Evolutionary conservation across 2,329 filamentous ascomycete genomes (phyloP).

Genomic region (Berkeleyomyces basicola): DNA sequence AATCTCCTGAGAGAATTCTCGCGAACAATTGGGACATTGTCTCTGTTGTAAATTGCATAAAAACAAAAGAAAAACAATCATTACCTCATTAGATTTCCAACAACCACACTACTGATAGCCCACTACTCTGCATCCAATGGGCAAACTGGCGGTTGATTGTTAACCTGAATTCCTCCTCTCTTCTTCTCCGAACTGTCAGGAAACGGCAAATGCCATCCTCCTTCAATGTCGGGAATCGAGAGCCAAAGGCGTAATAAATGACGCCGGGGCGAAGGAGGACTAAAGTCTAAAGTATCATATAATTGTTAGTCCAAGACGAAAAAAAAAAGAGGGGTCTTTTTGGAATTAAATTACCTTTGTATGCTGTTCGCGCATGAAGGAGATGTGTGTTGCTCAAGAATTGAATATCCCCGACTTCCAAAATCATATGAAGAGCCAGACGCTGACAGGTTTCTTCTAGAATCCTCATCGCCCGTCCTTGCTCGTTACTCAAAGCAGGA

Average conservation of each 20-base stretch:
- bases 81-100: background rate
- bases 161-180: constrained; percentile 74
- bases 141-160: constrained; percentile 59
- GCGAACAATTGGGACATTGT: too few relatives aligned
- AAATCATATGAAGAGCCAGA: constrained; percentile 64
- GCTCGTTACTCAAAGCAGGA: constrained; percentile 51
- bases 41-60: too few relatives aligned
- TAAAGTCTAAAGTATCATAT: constrained; percentile 26
- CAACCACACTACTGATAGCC: background rate
- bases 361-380: constrained; percentile 65
- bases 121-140: constrained; percentile 59
- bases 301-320: background rate
- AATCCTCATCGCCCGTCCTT: constrained; percentile 46
- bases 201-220: constrained; percentile 73
- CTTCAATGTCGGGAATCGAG: constrained; percentile 63
- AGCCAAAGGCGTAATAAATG: constrained; percentile 78
- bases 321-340: too few relatives aligned
- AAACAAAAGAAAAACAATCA: too few relatives aligned
- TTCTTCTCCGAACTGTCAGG: constrained; percentile 71
- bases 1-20: too few relatives aligned
- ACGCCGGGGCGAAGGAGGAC: constrained; percentile 50
- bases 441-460: constrained; percentile 56
- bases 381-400: constrained; percentile 69
- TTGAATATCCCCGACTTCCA: constrained; percentile 79
- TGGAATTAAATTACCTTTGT: constrained; percentile 28